Base-by-base conservation (phyloP, 352 stramenopile species). In the Phytophthora podocarpi region DNA sequence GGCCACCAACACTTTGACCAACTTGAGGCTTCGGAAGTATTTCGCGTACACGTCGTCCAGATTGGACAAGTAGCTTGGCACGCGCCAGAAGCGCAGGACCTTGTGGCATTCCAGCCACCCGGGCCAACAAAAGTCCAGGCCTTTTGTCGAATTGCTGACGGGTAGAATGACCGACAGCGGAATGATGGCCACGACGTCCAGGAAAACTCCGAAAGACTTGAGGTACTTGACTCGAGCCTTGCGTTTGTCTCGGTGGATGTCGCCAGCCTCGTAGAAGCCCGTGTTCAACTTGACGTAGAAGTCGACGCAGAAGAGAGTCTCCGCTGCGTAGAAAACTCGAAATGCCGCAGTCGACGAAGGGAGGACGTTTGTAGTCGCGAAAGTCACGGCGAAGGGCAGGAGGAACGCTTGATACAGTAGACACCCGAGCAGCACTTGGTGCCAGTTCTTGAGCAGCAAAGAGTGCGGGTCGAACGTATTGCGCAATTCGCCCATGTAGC, bases 261-360 rank as follows among this genome's bases (percentile, higher is more conserved):
- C 72, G 31, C 82, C 78, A 20, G 76, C 69, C 24, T 84, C 50
- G 42, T 85, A 80, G 43, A 67, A 87, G 0, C 75, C 70, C 0
- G 78, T 90, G 59, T 82, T 82, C 4, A 86, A 28, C 37, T 81
- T 76, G 11, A 90, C 74, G 18, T 68, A 79, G 21, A 89, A 78
- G 31, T 90, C 78, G 13, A 70, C n/a, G 7, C 65, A 35, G 26
- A 91, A 89, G 31, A 91, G 56, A 4, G 65, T 4, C 36, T 89
- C 80, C 20, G 47, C 52, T 3, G 45, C 18, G 55, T 85, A 84
- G 11, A 90, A 80, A 1, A 72, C 26, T 23, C 0, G 41, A 49
- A 20, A 66, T 51, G 13, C 52, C 18, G 21, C 47, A 59, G 4
- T 60, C 26, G 21, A 26, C n/a, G 26, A 13, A 0, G 9, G 0